These are phyloP conservation scores for Breviolum minutum DNA, from an alignment of 73 alveolate species.

Conservation along the genomic window DNA sequence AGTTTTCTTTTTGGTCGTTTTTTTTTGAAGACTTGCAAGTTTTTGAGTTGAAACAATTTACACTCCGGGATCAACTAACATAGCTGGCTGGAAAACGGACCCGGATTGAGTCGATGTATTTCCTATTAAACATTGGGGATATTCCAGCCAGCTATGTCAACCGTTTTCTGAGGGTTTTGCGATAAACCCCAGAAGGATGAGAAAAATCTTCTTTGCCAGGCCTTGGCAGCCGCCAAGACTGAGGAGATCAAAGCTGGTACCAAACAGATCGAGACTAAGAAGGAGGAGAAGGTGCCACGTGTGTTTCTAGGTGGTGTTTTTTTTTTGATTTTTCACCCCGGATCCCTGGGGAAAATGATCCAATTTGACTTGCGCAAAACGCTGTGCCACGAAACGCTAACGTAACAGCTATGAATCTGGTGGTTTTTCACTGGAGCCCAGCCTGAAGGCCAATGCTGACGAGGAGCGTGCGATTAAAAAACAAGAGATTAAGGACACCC, in stretches of 20 bases:
- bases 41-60: background rate
- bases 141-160: too few relatives aligned
- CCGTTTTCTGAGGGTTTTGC: background rate
- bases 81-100: too few relatives aligned
- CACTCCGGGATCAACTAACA: too few relatives aligned
- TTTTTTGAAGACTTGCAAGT: background rate
- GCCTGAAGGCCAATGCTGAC: constrained; percentile 59
- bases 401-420: too few relatives aligned
- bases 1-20: background rate
- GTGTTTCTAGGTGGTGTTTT: too few relatives aligned
- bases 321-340: too few relatives aligned
- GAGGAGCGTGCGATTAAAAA: constrained; percentile 87
- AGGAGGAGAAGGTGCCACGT: constrained; percentile 39
- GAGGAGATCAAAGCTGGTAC: constrained; percentile 82
- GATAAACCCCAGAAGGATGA: background rate
- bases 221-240: constrained; percentile 60
- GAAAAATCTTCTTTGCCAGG: background rate
- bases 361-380: too few relatives aligned
- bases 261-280: constrained; percentile 64
- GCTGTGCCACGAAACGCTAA: too few relatives aligned
- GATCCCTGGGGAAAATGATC: too few relatives aligned
- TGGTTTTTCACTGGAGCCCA: too few relatives aligned
- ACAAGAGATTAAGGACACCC: constrained; percentile 84
- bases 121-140: too few relatives aligned
- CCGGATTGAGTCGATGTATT: too few relatives aligned